Evolutionary conservation across 495 filamentous ascomycete genomes (phyloP), one percentile per base, ranked within the genome.

Genomic region (Tuber calosporum): DNA sequence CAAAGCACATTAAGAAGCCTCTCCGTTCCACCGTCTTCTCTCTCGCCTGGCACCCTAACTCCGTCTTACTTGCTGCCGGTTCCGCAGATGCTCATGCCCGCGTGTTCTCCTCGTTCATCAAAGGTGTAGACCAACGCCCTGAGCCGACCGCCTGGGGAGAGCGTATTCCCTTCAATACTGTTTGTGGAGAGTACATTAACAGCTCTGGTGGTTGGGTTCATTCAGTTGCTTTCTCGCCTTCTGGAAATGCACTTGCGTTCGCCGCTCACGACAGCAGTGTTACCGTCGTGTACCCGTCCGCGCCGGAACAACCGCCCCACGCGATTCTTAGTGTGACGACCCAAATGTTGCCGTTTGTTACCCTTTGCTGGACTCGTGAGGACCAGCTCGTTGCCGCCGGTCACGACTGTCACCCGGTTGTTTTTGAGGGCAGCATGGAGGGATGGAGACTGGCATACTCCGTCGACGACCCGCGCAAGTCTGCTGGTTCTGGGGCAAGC

Each of bases 1-100:
- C 93, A 45, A 99, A 98, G 86, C 95, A 99, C 83, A 83, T 99
- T 73, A 97, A 97, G 87, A 98, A 97, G 86, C 95, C 96, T 8
- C 95, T 98, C 79, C 92, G 95, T 69, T 94, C 91, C 80, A 99
- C 95, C 67, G 92, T 99, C 78, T 97, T 95, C 62, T 92, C 91
- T 1, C 87, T 99, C 30, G 90, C 88, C 66, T 99, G 95, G 95
- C 95, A 99, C 81, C 95, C 96, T 20, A 99, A 99, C 85, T 94
- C 91, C 1, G 96, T 98, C 2, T 88, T 99, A 19, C 87, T 99
- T 8, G 95, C 93, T 2, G 92, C 96, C 70, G 95, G 95, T 39
- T 96, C 92, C 20, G 97, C 95, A 6, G 95, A 99, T 82, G 94
- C 95, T n/a, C 95, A 99, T 79, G 95, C 95, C 2, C 89, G 95